Percentiles rank a stretch among this genome's conserved stretches.
Evolutionary conservation across 768 basidiomycete species (phyloP).

Genomic region (Phlegmacium glaucopus): DNA sequence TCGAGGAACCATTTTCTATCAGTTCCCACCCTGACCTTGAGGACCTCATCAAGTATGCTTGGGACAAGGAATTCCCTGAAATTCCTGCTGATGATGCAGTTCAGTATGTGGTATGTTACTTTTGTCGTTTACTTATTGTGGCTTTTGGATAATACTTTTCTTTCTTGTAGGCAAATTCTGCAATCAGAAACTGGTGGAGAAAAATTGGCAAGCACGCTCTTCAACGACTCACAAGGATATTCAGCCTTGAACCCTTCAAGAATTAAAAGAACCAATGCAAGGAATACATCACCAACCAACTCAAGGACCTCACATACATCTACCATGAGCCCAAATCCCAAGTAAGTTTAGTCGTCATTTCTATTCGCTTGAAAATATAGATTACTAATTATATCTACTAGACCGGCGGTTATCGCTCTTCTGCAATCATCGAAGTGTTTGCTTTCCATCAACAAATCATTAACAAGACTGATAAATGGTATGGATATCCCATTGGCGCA

Average conservation of each 20-base stretch:
- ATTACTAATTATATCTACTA: no score
- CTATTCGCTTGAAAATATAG: no score
- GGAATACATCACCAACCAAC: neutral
- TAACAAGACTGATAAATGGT: neutral
- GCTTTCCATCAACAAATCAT: neutral
- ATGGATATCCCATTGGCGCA: neutral
- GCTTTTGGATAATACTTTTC: neutral
- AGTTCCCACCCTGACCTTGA: neutral
- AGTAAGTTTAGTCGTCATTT: neutral
- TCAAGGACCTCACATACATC: neutral
- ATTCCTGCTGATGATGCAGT: neutral
- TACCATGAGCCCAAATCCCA: neutral
- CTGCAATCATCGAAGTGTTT: neutral
- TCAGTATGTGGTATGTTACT: neutral
- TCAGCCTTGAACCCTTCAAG: neutral
- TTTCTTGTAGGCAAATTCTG: neutral
- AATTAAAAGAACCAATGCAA: neutral
- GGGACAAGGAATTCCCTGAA: neutral
- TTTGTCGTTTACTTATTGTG: neutral
- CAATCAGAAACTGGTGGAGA: neutral
- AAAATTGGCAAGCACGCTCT: neutral
- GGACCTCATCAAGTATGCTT: neutral
- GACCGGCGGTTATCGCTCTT: neutral
- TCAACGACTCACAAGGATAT: neutral
- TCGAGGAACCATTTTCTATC: neutral